These are phyloP conservation scores for Pilobolus umbonatus DNA, from an alignment of 192 early-diverging fungal genomes.

Conservation along the genomic window DNA sequence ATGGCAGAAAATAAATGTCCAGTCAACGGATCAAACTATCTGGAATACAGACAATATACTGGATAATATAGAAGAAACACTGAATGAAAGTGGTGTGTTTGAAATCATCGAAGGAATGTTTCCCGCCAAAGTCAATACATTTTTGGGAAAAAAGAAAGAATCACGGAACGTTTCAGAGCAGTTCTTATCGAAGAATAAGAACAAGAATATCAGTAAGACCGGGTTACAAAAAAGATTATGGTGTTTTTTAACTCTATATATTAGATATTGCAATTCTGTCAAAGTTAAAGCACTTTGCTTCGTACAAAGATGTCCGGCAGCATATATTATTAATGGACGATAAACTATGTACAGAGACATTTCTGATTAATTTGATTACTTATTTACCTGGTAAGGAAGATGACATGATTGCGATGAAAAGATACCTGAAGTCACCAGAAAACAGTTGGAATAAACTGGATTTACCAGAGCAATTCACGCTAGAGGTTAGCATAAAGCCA, in stretches of 20 bases:
- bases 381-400: conserved; percentile 66
- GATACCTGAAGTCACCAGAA: conserved; percentile 31
- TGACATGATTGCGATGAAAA: conserved; percentile 20
- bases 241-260: not conserved
- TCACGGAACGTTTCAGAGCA: conserved; percentile 51
- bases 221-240: not conserved
- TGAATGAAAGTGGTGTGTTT: conserved; percentile 54
- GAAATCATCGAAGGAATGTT: conserved; percentile 62
- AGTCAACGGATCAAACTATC: conserved; percentile 19
- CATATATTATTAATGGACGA: conserved; percentile 69
- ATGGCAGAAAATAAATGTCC: conserved; percentile 31
- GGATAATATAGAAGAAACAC: conserved; percentile 15
- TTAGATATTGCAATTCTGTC: conserved; percentile 30
- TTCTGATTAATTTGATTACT: conserved; percentile 60
- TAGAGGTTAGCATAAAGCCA: conserved; percentile 38
- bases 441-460: conserved; percentile 52
- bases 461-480: conserved; percentile 62
- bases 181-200: conserved; percentile 61
- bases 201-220: conserved; percentile 48
- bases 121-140: conserved; percentile 52
- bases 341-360: conserved; percentile 52
- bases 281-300: conserved; percentile 25
- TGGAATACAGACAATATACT: conserved; percentile 11
- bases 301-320: conserved; percentile 59
- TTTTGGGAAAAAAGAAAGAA: conserved; percentile 41